phyloP scores from a whole-genome alignment of 345 rosid species.

The Lagerstroemia speciosa region DNA sequence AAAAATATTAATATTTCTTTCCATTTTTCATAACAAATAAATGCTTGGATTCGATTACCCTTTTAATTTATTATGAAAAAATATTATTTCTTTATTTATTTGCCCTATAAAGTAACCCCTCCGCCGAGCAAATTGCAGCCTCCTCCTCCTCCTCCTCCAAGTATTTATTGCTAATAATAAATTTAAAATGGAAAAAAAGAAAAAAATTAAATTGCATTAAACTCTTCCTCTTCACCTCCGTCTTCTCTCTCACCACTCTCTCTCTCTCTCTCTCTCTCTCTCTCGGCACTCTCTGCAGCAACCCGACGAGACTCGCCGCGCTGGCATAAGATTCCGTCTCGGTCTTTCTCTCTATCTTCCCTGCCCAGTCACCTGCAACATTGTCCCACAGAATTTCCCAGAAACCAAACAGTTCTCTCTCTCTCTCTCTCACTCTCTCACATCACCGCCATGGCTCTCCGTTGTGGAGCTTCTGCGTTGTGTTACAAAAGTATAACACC shows the following conservation, averaged over 20 bases:
- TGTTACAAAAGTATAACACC: neutral
- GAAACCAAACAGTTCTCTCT: conserved; percentile 5
- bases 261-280: neutral
- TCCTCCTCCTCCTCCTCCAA: no score
- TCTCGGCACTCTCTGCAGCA: conserved; percentile 19
- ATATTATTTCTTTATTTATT: no score
- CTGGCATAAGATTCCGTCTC: conserved; percentile 63
- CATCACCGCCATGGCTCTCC: conserved; percentile 9
- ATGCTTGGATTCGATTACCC: neutral
- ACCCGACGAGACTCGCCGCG: conserved; percentile 56
- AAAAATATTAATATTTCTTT: no score
- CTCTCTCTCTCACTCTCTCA: conserved; percentile 2
- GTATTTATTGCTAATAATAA: neutral
- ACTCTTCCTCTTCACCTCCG: neutral
- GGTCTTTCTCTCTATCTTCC: neutral
- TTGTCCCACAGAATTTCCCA: conserved; percentile 6
- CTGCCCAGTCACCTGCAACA: conserved; percentile 5
- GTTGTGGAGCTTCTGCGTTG: neutral
- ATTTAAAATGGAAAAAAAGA: neutral
- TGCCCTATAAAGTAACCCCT: neutral
- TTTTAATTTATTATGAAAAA: no score
- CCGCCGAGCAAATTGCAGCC: no score
- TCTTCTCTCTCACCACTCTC: neutral
- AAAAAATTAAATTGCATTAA: neutral
- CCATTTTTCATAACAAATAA: no score